These are phyloP conservation scores for Ilex asprella DNA, from an alignment of 257 asterid species.

Conservation along the genomic window DNA sequence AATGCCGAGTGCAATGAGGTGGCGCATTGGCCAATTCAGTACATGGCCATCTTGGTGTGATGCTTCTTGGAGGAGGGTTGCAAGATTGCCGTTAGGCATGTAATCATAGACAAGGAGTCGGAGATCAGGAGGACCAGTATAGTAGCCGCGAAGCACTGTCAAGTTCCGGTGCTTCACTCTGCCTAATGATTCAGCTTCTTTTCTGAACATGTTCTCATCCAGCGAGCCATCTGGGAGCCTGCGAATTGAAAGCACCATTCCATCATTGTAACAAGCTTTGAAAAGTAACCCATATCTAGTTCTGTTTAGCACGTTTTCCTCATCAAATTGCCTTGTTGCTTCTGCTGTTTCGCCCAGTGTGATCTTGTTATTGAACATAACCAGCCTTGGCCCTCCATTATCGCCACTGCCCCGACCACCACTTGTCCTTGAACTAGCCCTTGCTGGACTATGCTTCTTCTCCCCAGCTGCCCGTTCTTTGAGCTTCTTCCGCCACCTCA, in stretches of 20 bases:
- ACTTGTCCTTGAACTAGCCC: slow-evolving; percentile 61
- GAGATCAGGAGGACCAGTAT: slow-evolving; percentile 50
- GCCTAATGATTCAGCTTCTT: slow-evolving; percentile 64
- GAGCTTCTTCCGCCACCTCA: slow-evolving; percentile 69
- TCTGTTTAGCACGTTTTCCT: slow-evolving; percentile 58
- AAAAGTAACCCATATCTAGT: slow-evolving; percentile 52
- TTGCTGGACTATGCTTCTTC: slow-evolving; percentile 61
- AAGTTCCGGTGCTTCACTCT: slow-evolving; percentile 62
- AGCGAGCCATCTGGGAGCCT: slow-evolving; percentile 45
- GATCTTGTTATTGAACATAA: slow-evolving; percentile 66
- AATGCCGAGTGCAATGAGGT: slow-evolving; percentile 63
- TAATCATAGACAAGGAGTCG: slow-evolving; percentile 59
- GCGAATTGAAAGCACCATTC: slow-evolving; percentile 63
- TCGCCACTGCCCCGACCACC: slow-evolving; percentile 65
- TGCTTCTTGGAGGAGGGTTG: slow-evolving; percentile 64
- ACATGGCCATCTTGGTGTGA: slow-evolving; percentile 77
- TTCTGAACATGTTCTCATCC: slow-evolving; percentile 44
- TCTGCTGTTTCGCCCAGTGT: slow-evolving; percentile 60
- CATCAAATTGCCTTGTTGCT: slow-evolving; percentile 68
- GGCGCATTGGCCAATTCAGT: slow-evolving; percentile 77
- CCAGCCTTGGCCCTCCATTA: slow-evolving; percentile 52
- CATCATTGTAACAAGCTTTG: slow-evolving; percentile 63
- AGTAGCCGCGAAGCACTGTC: slow-evolving; percentile 70
- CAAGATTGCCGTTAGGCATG: slow-evolving; percentile 80
- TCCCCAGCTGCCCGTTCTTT: slow-evolving; percentile 38